Conservation (phyloP, 805 yeast species). For the Kluyveromyces aestuarii region DNA sequence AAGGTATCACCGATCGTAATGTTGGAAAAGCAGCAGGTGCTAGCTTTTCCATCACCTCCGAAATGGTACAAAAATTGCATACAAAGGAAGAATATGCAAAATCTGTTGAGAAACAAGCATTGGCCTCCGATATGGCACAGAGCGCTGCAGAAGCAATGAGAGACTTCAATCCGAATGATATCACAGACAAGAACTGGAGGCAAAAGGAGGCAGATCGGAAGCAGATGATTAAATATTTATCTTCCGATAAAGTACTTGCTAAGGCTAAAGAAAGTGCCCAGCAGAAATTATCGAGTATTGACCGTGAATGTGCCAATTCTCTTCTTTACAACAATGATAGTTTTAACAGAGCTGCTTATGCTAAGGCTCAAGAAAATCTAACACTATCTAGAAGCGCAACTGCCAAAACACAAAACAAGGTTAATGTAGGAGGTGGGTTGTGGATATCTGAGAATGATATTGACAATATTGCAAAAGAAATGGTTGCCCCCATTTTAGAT, state of each 20-base stretch:
- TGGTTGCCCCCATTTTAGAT: conserved; percentile 74
- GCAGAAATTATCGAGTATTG: conserved; percentile 32
- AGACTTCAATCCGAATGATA: conserved; percentile 29
- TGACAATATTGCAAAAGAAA: conserved; percentile 64
- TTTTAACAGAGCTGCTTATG: conserved; percentile 63
- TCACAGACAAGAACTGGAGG: conserved; percentile 35
- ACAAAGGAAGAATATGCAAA: conserved; percentile 33
- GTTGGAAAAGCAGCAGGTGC: conserved; percentile 16
- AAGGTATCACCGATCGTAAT: conserved; percentile 16
- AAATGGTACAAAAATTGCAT: conserved; percentile 13
- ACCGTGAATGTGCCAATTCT: conserved; percentile 32
- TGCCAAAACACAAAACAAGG: conserved; percentile 35
- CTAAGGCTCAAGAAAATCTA: conserved; percentile 62
- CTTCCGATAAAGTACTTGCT: conserved; percentile 35
- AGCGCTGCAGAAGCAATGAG: conserved; percentile 34
- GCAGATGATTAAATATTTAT: conserved; percentile 21
- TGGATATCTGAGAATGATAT: conserved; percentile 68
- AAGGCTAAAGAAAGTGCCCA: conserved; percentile 47
- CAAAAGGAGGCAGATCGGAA: conserved; percentile 31
- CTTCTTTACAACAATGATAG: conserved; percentile 36
- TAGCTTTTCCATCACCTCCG: conserved; percentile 15
- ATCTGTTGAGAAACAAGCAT: conserved; percentile 63
- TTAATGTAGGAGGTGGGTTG: conserved; percentile 84
- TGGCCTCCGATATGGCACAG: conserved; percentile 31
- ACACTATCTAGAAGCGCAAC: conserved; percentile 43